These are phyloP conservation scores for Geotrichum reessii DNA, from an alignment of 1,139 yeast genomes.

Conservation along the genomic window DNA sequence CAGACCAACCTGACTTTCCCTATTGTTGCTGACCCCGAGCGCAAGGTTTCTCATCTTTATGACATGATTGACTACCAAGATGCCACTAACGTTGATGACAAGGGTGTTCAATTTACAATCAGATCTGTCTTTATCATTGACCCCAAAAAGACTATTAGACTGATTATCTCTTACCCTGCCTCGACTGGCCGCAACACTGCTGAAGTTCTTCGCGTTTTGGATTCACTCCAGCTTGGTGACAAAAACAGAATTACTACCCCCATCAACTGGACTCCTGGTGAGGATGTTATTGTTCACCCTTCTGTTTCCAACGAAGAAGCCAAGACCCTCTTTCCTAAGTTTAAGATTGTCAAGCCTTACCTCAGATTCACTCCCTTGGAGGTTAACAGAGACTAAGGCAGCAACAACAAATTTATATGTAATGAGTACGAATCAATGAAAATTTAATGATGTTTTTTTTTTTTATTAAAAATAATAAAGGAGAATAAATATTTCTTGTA, in stretches of 20 bases:
- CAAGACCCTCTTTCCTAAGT: slow-evolving; percentile 64
- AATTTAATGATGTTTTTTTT: background rate
- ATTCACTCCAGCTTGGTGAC: slow-evolving; percentile 73
- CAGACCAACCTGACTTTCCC: slow-evolving; percentile 67
- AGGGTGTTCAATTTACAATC: slow-evolving; percentile 62
- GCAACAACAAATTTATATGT: background rate
- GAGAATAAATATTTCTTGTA: background rate
- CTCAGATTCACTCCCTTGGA: slow-evolving; percentile 51
- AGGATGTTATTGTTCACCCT: slow-evolving; percentile 80
- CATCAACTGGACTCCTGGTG: slow-evolving; percentile 81
- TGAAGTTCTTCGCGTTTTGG: slow-evolving; percentile 74
- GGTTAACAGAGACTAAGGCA: slow-evolving; percentile 5
- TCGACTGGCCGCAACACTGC: slow-evolving; percentile 86
- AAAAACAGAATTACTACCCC: slow-evolving; percentile 71
- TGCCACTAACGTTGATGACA: slow-evolving; percentile 52
- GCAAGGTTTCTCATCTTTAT: slow-evolving; percentile 61
- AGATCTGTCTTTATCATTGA: slow-evolving; percentile 81
- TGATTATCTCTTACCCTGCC: slow-evolving; percentile 74
- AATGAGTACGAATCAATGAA: background rate
- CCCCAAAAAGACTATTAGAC: slow-evolving; percentile 67
- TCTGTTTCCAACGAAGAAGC: slow-evolving; percentile 67
- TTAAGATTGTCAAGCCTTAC: slow-evolving; percentile 74
- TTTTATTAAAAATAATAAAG: background rate
- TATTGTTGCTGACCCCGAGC: slow-evolving; percentile 68
- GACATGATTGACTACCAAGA: slow-evolving; percentile 76